These are phyloP conservation scores for Tanacetum coccineum DNA, from an alignment of 129 eudicot species.

Conservation along the genomic window DNA sequence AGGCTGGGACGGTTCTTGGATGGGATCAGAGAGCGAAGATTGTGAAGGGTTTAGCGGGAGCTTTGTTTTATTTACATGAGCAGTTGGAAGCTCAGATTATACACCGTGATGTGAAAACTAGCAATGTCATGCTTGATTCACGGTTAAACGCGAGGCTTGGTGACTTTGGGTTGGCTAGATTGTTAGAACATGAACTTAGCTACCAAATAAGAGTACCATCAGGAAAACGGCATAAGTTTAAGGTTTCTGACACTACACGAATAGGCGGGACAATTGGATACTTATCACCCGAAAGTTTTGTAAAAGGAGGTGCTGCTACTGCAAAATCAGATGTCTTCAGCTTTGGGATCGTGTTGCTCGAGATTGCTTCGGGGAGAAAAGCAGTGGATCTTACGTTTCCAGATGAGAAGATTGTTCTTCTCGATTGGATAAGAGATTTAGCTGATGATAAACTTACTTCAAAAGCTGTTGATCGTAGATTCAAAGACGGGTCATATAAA, in stretches of 20 bases:
- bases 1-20: constrained; percentile 30
- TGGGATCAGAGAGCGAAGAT: constrained; percentile 62
- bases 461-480: constrained; percentile 52
- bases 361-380: constrained; percentile 68
- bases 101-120: constrained; percentile 86
- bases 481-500: constrained; percentile 57
- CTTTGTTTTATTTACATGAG: constrained; percentile 78
- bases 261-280: constrained; percentile 94
- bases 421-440: constrained; percentile 72
- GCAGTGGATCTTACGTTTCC: constrained; percentile 78
- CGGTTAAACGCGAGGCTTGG: constrained; percentile 71
- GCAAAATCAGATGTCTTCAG: constrained; percentile 91
- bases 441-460: constrained; percentile 48
- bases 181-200: constrained; percentile 71
- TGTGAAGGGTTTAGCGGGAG: constrained; percentile 61
- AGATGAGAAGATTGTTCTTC: constrained; percentile 70
- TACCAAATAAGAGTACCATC: constrained; percentile 34
- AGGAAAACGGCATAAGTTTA: constrained; percentile 26
- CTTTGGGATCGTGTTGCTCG: constrained; percentile 80
- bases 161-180: constrained; percentile 88
- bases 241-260: constrained; percentile 51
- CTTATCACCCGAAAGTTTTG: constrained; percentile 84
- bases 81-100: constrained; percentile 89
- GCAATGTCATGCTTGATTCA: constrained; percentile 96
- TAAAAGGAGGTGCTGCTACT: constrained; percentile 47